Base-by-base conservation (phyloP, 139 green algal species). In the Chlorella sp. region DNA sequence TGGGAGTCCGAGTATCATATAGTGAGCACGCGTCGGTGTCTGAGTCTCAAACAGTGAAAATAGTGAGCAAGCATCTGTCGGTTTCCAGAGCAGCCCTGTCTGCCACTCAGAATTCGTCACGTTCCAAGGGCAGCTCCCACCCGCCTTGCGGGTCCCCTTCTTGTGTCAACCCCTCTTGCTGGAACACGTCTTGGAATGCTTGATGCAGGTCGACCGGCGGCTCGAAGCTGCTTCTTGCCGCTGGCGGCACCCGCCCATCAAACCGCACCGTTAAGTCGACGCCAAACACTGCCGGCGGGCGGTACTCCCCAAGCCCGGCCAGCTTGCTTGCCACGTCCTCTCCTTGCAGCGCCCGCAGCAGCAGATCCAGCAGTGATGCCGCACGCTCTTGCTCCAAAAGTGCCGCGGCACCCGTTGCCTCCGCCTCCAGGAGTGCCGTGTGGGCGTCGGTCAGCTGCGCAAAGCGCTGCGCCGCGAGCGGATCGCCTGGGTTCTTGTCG, bases 401-500 rank as follows among this genome's bases (percentile, higher is more conserved):
- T 11, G 61, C 32, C 0, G 87, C 22, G 1, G 61, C 66, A 0
- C 61, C 48, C 19, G 21, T 18, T 0, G 42, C 40, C 24, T 89
- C 32, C 2, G 34, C 24, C 11, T 37, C 26, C 1, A 91, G 42
- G 22, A 94, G 83, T 22, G 94, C 78, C 32, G 73, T 82, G 79
- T 96, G 94, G 0, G 94, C 94, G 12, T 86, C 69, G 60, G 87
- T 85, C 16, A 96, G 92, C 0, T 71, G 57, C 34, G 92, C 53
- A 76, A 96, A 96, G 3, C 79, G 48, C 28, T 94, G 78, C 16
- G 90, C 76, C 3, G 93, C 93, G 14, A 57, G 48, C 2, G 71
- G 30, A 16, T 80, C 83, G 3, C 69, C 85, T 1, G 86, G 83
- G 42, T 94, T 93, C 57, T 96, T 96, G 83, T 96, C 94, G 1